Base-by-base conservation (phyloP, 2,329 filamentous ascomycete genomes). In the Zymoseptoria ardabiliae region DNA sequence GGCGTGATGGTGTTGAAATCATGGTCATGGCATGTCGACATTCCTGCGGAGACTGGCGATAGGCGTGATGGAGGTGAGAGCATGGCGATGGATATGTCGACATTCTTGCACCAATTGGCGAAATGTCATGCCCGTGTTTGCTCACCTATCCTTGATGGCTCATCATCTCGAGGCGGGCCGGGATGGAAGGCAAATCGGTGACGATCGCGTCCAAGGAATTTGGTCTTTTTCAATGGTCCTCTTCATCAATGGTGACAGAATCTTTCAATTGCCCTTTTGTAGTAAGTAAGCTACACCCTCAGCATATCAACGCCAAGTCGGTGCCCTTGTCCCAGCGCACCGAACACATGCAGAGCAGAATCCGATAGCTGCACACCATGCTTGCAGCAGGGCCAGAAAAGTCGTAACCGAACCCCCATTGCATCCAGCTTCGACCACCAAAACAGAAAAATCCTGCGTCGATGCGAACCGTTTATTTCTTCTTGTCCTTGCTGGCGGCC, bases 401-500 rank as follows among this genome's bases (percentile, higher is more conserved):
- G 54, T n/a, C 59, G 58, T 58, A 52, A 57, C 59, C 58, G 53
- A 50, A 55, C 25, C 54, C 54, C 63, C 62, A 63, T 59, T 52
- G 60, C 58, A 53, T 2, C 25, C 25, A 28, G 2, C 25, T 28
- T 25, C 54, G 57, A 61, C 60, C 54, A 59, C 30, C 23, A 25
- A 30, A 19, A 35, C 8, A 30, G 21, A 21, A 55, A 4, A 55
- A 19, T 17, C 13, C 7, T 45, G 11, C 28, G 9, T 28, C 17
- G 22, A 55, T 53, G 61, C 65, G 65, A 67, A 50, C 51, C 65
- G 63, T 67, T 66, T 73, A 73, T 70, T 73, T 73, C 80, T 80
- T 90, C 89, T 97, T 96, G 87, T 95, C 94, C 81, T 89, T 85
- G 83, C 87, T 86, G 77, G 87, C 88, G 79, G 91, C 91, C 90